Evolutionary conservation across 768 basidiomycete genomes (phyloP), one percentile per base, ranked within the genome.

Genomic region (Pleurotus tuber-regium): DNA sequence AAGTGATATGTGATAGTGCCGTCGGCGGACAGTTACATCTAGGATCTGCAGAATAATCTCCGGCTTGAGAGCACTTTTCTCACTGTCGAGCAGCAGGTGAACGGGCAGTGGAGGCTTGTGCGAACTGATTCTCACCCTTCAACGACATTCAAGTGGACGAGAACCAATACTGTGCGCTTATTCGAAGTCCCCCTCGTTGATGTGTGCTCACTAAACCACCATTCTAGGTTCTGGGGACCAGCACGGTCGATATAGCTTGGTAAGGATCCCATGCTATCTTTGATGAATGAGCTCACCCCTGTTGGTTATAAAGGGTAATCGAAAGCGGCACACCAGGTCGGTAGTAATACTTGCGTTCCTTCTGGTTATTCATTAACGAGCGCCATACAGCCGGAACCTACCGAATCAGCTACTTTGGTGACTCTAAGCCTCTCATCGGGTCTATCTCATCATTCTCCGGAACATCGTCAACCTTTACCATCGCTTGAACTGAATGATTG

Each of bases 121-220:
- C 75, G 82, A 46, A 82, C 85, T 11, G 89, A 92, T 66, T 89
- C 89, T 16, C 88, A 90, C 63, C 87, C 87, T 25, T 89, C 86
- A 3, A 89, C 88, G 1, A 74, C 72, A 16, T 89, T 79, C 59
- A 71, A 73, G 52, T 90, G 89, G 89, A 65, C 59, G 19, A 73
- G 85, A 64, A 79, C 73, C 10, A 84, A 65, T 65, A 72, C 71
- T 1, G 78, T 83, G 59, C 56, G 77, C 70, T 44, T 28, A 40
- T 43, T 35, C 48, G 12, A 21, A 10, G 23, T 30, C 30, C 26
- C 39, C 31, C 33, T 51, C 47, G 36, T 19, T 43, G 26, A 24
- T 54, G 39, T 30, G 53, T 24, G 25, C 14, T 29, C 28, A 35
- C 24, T 39, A 26, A 18, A 55, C 19, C n/a, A 48, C 46, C 21